Conservation (phyloP, 192 early-diverging fungal genomes). For the Coemansia aciculifera region DNA sequence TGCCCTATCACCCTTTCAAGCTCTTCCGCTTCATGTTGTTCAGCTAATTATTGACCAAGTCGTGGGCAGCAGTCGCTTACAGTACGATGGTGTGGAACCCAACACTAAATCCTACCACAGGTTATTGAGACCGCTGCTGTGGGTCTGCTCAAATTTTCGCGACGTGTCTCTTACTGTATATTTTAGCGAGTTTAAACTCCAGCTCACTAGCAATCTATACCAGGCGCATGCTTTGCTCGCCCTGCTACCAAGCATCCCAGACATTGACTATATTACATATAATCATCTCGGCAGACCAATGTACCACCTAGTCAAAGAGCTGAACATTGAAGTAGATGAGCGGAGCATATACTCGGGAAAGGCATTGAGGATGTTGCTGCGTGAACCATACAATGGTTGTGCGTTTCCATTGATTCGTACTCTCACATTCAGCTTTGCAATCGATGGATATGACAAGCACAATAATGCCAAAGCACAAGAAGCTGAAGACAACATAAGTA, state of each 20-base stretch:
- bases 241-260: neutral
- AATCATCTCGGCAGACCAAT: neutral
- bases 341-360: neutral
- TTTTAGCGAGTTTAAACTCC: no score
- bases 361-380: neutral
- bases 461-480: no score
- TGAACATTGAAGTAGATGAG: neutral
- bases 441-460: neutral
- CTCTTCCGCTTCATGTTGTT: neutral
- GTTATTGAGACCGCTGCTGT: neutral
- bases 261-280: neutral
- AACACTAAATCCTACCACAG: neutral
- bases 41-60: neutral
- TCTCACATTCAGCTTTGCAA: neutral
- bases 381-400: neutral
- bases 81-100: neutral
- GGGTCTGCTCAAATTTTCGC: neutral
- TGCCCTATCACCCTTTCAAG: neutral
- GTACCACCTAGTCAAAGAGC: neutral
- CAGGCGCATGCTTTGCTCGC: no score
- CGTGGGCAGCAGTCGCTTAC: neutral
- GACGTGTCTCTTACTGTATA: neutral
- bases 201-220: no score
- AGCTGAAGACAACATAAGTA: neutral
- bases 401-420: neutral